These are phyloP conservation scores for Postia placenta DNA, from an alignment of 768 basidiomycete species.

Conservation along the genomic window DNA sequence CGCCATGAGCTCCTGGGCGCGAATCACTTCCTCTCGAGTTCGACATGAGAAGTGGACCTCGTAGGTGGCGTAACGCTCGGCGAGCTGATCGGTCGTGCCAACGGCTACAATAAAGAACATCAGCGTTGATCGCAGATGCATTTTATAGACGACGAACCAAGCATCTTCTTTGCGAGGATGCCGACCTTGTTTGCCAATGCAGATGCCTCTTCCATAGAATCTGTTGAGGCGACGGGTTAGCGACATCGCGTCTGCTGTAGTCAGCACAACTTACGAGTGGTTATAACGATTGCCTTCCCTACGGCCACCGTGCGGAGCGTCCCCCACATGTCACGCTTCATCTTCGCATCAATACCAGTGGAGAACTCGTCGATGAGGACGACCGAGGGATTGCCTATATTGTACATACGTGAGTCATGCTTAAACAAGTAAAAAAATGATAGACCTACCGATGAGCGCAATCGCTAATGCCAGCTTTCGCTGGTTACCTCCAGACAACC, in stretches of 20 bases:
- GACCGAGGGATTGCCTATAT: conserved; percentile 65
- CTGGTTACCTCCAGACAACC: conserved; percentile 76
- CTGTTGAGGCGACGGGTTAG: conserved; percentile 26
- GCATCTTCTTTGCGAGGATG: conserved; percentile 64
- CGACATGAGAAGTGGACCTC: conserved; percentile 72
- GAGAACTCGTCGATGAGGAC: conserved; percentile 81
- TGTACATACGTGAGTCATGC: neutral
- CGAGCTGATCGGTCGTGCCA: conserved; percentile 58
- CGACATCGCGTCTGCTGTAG: neutral
- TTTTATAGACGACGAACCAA: conserved; percentile 37
- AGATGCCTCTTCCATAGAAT: conserved; percentile 83
- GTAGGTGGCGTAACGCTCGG: conserved; percentile 64
- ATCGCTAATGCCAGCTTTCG: conserved; percentile 73
- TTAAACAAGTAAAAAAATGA: neutral
- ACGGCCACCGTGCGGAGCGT: conserved; percentile 58
- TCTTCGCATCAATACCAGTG: conserved; percentile 77
- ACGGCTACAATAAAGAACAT: conserved; percentile 44
- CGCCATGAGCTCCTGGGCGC: conserved; percentile 56
- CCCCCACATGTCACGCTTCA: conserved; percentile 80
- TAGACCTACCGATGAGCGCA: conserved; percentile 53
- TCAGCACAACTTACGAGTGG: conserved; percentile 46
- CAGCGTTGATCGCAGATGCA: conserved; percentile 1
- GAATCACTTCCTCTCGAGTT: conserved; percentile 50
- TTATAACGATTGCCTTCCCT: conserved; percentile 68
- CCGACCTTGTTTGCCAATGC: conserved; percentile 72